These are phyloP conservation scores for Passiflora organensis DNA, from an alignment of 345 rosid genomes.

Conservation along the genomic window DNA sequence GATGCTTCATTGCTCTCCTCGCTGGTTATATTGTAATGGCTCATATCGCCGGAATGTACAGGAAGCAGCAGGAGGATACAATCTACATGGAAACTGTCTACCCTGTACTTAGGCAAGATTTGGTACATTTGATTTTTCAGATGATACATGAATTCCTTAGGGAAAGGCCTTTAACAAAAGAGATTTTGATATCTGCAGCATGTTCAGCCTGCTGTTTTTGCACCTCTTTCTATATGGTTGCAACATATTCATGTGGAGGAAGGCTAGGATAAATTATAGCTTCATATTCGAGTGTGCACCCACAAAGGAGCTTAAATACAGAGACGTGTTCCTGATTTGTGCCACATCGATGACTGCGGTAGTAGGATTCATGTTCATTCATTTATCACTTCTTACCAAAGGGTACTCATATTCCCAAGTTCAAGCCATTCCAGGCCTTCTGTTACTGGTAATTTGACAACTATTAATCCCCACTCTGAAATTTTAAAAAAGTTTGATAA, in stretches of 20 bases:
- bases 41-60: conserved; percentile 79
- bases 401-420: conserved; percentile 68
- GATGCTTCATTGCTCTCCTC: conserved; percentile 83
- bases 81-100: conserved; percentile 94
- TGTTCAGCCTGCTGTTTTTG: conserved; percentile 82
- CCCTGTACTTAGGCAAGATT: conserved; percentile 87
- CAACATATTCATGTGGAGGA: conserved; percentile 92
- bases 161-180: conserved; percentile 10
- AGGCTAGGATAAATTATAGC: conserved; percentile 81
- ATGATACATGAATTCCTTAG: not conserved
- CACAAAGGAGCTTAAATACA: conserved; percentile 77
- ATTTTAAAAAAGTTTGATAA: not conserved
- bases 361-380: conserved; percentile 74
- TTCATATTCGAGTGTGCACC: conserved; percentile 87
- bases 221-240: conserved; percentile 90
- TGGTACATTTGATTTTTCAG: conserved; percentile 2
- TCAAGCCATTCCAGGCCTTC: conserved; percentile 85
- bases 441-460: conserved; percentile 52
- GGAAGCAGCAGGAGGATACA: conserved; percentile 49
- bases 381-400: conserved; percentile 63
- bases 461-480: not conserved
- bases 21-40: conserved; percentile 87
- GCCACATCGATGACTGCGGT: conserved; percentile 69
- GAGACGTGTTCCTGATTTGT: conserved; percentile 87
- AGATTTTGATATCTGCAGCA: conserved; percentile 47